Evolutionary conservation across 169 alveolate genomes (phyloP), one percentile per base, ranked within the genome.

Genomic region (Plasmodium inui): DNA sequence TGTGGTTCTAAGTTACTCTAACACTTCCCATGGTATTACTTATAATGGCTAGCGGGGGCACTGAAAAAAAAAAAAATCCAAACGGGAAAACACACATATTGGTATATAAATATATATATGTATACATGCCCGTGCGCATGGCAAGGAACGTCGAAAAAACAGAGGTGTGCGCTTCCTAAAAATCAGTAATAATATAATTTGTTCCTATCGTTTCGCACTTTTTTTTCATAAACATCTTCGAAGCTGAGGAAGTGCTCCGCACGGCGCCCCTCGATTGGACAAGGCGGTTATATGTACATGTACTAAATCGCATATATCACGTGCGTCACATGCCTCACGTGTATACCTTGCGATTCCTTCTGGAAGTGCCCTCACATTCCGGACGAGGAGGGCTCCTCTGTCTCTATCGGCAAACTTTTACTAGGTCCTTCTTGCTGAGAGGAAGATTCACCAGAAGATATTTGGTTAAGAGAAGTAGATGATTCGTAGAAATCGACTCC

Each of bases 401-500:
- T 3, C 37, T 67, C 28, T 5, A 2, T 3, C 4, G 76, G 22
- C 37, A 22, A 0, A 67, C 6, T 67, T 1, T 37, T 17, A 67
- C 2, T 67, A 67, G 76, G 22, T 1, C 76, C 76, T 0, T 19
- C 22, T 26, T 0, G 39, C 37, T 67, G 39, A 67, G 17, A 0
- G 37, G 76, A 0, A 22, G 37, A 67, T 67, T 67, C 76, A 22
- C 12, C 76, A 67, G 76, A 6, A 61, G 74, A 9, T 19, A 1
- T 0, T 67, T 67, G 39, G n/a, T 28, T 28, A 6, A 67, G 76
- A 67, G 76, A 19, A 22, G 7, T 3, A 6, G 17, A 3, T 19
- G 76, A 67, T 67, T 67, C 76, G 37, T 67, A 67, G 76, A 28
- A 67, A 28, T 67, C 76, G 39, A 6, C 37, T 67, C 76, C 76